Evolutionary conservation across 176 grass and related monocot species (phyloP).

Genomic region (Avena eriantha): DNA sequence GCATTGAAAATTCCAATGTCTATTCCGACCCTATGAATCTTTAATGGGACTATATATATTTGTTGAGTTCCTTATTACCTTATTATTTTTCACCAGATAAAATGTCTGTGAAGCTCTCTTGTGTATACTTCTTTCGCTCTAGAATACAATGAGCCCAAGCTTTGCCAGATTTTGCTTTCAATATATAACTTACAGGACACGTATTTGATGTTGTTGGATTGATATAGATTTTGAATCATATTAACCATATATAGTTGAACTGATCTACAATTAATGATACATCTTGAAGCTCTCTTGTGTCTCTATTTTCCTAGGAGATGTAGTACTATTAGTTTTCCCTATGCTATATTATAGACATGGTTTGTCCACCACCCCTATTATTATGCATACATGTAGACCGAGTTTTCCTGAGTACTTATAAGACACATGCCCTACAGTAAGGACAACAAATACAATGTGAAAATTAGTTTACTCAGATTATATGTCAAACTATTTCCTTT

Average conservation of each 20-base stretch:
- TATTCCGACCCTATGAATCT: background rate
- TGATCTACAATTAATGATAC: background rate
- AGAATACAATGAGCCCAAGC: background rate
- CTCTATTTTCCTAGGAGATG: background rate
- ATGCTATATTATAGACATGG: background rate
- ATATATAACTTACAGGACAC: background rate
- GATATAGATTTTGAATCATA: background rate
- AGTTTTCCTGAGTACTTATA: background rate
- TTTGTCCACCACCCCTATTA: background rate
- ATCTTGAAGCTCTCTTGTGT: background rate
- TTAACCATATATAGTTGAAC: background rate
- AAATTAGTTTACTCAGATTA: background rate
- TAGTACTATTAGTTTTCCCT: background rate
- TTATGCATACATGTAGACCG: background rate
- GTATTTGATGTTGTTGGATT: background rate
- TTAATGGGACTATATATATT: background rate
- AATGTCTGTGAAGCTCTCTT: background rate
- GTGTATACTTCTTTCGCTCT: background rate
- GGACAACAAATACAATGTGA: background rate
- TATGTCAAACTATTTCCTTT: background rate
- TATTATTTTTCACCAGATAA: no score
- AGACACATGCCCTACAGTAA: background rate
- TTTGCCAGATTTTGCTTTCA: background rate
- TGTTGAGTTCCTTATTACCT: background rate
- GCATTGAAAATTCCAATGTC: background rate